A percentile compares a stretch with the other conserved stretches of the same genome.
Evolutionary conservation across 768 basidiomycete species (phyloP).

Genomic region (Botryobasidium botryosum): DNA sequence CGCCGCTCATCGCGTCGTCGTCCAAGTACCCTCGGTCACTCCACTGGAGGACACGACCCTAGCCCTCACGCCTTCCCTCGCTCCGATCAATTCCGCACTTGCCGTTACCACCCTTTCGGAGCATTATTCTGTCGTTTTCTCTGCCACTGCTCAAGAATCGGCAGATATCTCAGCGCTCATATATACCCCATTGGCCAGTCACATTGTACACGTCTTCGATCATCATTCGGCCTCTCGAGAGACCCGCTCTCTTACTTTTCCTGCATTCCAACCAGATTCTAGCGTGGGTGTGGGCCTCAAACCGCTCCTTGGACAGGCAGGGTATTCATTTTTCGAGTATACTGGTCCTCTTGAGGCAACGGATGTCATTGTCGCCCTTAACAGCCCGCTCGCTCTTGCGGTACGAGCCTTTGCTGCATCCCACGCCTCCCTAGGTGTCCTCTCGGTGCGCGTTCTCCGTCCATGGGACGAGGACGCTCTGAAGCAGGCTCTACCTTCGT

Average conservation of each 20-base stretch:
- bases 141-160: constrained; percentile 69
- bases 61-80: constrained; percentile 60
- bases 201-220: constrained; percentile 84
- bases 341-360: constrained; percentile 44
- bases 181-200: constrained; percentile 46
- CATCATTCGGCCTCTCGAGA: constrained; percentile 69
- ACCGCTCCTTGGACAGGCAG: constrained; percentile 35
- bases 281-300: constrained; percentile 22
- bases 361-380: constrained; percentile 52
- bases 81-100: constrained; percentile 37
- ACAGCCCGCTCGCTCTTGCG: constrained; percentile 56
- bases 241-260: constrained; percentile 37
- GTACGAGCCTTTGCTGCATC: constrained; percentile 34
- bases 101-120: constrained; percentile 43
- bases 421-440: constrained; percentile 38
- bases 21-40: constrained; percentile 69
- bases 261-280: constrained; percentile 19
- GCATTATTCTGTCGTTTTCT: constrained; percentile 56
- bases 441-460: constrained; percentile 62
- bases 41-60: constrained; percentile 41
- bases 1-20: constrained; percentile 46
- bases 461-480: constrained; percentile 67
- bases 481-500: constrained; percentile 37
- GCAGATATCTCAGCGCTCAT: constrained; percentile 59
- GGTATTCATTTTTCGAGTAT: constrained; percentile 69